Evolutionary conservation across 2,329 filamentous ascomycete species (phyloP), one percentile per base, ranked within the genome.

Genomic region (Cercospora beticola): DNA sequence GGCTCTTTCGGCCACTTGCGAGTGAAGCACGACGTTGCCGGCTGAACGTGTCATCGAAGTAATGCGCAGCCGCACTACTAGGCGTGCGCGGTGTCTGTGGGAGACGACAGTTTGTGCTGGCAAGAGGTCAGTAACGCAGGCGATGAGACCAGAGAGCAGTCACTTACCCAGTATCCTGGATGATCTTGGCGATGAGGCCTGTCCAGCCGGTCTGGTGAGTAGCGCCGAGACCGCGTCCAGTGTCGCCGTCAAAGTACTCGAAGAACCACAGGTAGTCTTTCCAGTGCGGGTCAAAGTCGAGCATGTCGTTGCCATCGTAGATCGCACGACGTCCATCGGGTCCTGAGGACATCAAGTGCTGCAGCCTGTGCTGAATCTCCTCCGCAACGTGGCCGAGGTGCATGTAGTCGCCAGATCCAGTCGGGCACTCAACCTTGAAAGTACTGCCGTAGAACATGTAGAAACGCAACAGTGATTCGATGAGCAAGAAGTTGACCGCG

Each of bases 131-230:
- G 84, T 76, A 5, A 68, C 30, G 56, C 14, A 43, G 49, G 26
- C 21, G 28, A 31, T 31, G 23, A 62, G 16, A 23, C n/a, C 12
- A 58, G 30, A 43, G 57, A 14, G 62, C 18, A 5, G 18, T 65
- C 31, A 82, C 90, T 83, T 89, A 95, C 92, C 94, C 94, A 74
- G 94, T 97, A 77, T 98, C 95, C 75, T 98, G 94, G 69, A 98
- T 98, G 88, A 98, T 92, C 81, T 96, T 94, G 28, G 94, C 94
- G 79, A 98, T 93, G 73, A 98, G 81, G 26, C 94, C 94, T 43
- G 94, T 97, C 94, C 95, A 98, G 61, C 94, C 94, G 77, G 93
- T 97, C 80, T 98, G 95, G 80, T 98, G 95, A 59, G 90, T 94
- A 43, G 94, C 93, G 67, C 94, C 94, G 1, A 98, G 86, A 16